phyloP scores from a whole-genome alignment of 306 rosid genomes.

The Begonia loranthoides region DNA sequence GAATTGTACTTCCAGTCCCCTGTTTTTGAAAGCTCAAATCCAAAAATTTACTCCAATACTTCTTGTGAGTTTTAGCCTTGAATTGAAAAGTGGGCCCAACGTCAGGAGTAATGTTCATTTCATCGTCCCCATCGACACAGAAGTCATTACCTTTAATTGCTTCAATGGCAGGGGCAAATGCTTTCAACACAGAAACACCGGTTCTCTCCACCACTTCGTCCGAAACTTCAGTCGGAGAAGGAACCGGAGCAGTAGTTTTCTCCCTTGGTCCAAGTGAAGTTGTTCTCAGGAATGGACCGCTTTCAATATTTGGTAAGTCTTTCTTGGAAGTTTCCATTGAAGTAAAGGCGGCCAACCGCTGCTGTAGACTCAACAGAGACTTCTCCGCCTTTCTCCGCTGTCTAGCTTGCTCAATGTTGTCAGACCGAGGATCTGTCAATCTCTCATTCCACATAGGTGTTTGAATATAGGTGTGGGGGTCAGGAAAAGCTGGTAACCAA shows the following conservation, averaged over 20 bases:
- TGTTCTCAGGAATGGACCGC: constrained; percentile 8
- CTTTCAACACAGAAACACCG: constrained; percentile 55
- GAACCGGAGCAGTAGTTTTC: constrained; percentile 29
- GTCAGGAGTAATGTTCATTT: constrained; percentile 29
- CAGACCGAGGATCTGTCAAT: constrained; percentile 50
- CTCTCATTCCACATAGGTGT: constrained; percentile 76
- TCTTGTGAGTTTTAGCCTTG: constrained; percentile 64
- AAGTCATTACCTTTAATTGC: constrained; percentile 35
- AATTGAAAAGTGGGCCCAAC: constrained; percentile 62
- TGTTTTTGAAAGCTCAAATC: constrained; percentile 58
- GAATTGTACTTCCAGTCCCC: constrained; percentile 25
- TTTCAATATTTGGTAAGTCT: too few species aligned
- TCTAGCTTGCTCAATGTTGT: constrained; percentile 78
- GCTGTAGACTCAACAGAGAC: constrained; percentile 76
- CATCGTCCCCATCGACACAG: constrained; percentile 44
- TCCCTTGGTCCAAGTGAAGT: constrained; percentile 22
- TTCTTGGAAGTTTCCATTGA: constrained; percentile 17
- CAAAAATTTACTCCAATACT: constrained; percentile 52
- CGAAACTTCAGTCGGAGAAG: constrained; percentile 19
- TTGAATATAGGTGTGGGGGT: constrained; percentile 72
- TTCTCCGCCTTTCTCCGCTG: constrained; percentile 88
- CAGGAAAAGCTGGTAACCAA: constrained; percentile 94
- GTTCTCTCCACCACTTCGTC: constrained; percentile 20
- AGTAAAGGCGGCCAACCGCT: constrained; percentile 43
- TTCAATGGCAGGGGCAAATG: constrained; percentile 83